Evolutionary conservation across 176 grass and related monocot genomes (phyloP).

Genomic region (Aegilops sharonensis): DNA sequence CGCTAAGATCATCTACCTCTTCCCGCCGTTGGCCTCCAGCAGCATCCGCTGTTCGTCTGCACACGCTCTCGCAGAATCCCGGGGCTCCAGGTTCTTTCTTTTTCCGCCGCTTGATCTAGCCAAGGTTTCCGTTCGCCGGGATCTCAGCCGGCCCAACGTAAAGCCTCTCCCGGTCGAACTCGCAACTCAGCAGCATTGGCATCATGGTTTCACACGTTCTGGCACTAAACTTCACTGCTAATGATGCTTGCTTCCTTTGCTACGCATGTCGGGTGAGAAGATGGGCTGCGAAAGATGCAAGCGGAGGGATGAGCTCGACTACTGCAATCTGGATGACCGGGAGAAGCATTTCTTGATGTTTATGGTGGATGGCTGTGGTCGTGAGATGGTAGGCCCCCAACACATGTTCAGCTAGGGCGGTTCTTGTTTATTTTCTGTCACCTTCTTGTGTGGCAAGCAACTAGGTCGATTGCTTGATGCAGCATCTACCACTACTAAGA

Average conservation of each 20-base stretch:
- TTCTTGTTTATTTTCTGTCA: neutral
- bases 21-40: neutral
- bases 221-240: neutral
- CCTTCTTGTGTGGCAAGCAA: neutral
- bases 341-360: constrained; percentile 9
- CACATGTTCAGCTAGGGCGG: neutral
- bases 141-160: neutral
- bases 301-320: constrained; percentile 8
- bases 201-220: neutral
- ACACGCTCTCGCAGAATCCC: neutral
- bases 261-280: neutral
- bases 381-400: neutral
- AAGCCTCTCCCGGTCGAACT: neutral
- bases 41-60: neutral
- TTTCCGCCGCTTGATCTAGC: neutral
- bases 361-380: neutral
- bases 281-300: constrained; percentile 6
- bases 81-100: neutral
- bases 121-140: neutral
- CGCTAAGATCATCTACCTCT: neutral
- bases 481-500: neutral
- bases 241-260: neutral
- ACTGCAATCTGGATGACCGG: constrained; percentile 16
- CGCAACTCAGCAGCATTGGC: neutral
- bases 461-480: neutral